These are phyloP conservation scores for Aspergillus carlsbadensis DNA, from an alignment of 495 filamentous ascomycete species.

Conservation along the genomic window DNA sequence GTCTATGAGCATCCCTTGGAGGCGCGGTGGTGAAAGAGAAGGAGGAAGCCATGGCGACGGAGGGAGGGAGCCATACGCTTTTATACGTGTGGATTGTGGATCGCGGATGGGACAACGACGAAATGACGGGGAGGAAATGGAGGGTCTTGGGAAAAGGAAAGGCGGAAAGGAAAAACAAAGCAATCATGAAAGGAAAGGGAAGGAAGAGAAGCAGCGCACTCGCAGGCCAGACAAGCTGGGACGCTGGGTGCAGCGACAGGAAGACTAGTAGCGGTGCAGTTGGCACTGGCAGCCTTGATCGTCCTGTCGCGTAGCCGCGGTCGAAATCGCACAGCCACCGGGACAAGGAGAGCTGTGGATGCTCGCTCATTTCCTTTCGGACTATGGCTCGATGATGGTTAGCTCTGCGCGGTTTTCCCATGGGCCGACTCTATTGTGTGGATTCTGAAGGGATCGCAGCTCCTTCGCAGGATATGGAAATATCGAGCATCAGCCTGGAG, in stretches of 20 bases:
- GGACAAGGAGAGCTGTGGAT: background rate
- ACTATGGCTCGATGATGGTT: no score
- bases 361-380: background rate
- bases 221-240: background rate
- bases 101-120: background rate
- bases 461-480: background rate
- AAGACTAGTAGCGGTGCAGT: background rate
- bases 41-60: conserved; percentile 3
- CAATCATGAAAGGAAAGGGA: background rate
- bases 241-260: background rate
- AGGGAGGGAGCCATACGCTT: conserved; percentile 3
- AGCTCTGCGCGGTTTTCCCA: no score
- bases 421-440: no score
- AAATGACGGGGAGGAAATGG: background rate
- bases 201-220: background rate
- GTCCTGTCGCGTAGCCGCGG: background rate
- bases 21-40: conserved; percentile 1
- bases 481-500: background rate
- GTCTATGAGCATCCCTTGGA: conserved; percentile 70
- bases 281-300: background rate
- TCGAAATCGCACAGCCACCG: background rate
- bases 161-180: background rate
- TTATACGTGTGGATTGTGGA: conserved; percentile 14
- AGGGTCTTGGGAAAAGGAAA: background rate
- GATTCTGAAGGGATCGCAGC: background rate